Conservation (phyloP, 805 yeast species). For the Teunomyces barrocoloradensis region DNA sequence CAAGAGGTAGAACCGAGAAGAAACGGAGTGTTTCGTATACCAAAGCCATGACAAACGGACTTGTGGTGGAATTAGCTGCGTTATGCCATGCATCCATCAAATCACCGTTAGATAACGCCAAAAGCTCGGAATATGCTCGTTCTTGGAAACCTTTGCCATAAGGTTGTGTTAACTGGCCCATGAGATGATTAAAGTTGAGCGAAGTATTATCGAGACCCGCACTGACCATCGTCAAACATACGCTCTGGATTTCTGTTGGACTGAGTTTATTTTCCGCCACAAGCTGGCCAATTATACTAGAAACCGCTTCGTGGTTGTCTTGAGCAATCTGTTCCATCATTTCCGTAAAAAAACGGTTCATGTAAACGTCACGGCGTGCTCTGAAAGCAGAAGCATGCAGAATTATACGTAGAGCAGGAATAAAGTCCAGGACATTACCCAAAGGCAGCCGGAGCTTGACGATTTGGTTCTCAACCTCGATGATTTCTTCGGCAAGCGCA, state of each 20-base stretch:
- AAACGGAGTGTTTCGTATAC: slow-evolving; percentile 60
- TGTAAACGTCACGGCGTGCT: slow-evolving; percentile 47
- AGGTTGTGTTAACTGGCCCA: slow-evolving; percentile 57
- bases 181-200: slow-evolving; percentile 55
- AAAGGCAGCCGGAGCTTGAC: slow-evolving; percentile 57
- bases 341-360: slow-evolving; percentile 31
- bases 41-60: slow-evolving; percentile 55
- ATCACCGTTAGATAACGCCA: slow-evolving; percentile 29
- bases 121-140: slow-evolving; percentile 41
- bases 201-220: slow-evolving; percentile 79
- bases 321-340: slow-evolving; percentile 15
- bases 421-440: slow-evolving; percentile 53
- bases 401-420: slow-evolving; percentile 44
- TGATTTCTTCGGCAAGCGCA: slow-evolving; percentile 48
- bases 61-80: slow-evolving; percentile 24
- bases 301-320: slow-evolving; percentile 19
- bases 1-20: slow-evolving; percentile 65
- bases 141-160: slow-evolving; percentile 40
- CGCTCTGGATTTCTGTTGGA: slow-evolving; percentile 48
- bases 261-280: slow-evolving; percentile 11
- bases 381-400: slow-evolving; percentile 24
- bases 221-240: slow-evolving; percentile 72
- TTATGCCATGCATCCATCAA: slow-evolving; percentile 34
- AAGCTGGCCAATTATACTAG: slow-evolving; percentile 28
- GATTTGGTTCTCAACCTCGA: slow-evolving; percentile 54